Conservation (phyloP, 2,329 filamentous ascomycete species). For the Fusarium sarcochroum region DNA sequence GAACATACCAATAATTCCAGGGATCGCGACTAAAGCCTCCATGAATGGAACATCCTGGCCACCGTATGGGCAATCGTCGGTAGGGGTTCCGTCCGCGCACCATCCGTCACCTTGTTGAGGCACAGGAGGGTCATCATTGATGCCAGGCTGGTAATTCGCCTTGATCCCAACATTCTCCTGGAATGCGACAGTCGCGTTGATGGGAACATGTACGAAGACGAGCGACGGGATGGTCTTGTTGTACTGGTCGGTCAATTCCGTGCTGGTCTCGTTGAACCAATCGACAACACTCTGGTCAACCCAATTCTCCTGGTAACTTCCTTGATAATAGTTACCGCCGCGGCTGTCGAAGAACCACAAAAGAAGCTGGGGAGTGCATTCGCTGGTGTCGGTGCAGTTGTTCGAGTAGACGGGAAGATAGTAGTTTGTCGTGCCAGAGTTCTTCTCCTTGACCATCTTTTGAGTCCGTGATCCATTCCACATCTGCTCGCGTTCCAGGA, state of each 20-base stretch:
- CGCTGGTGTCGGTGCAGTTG: constrained; percentile 48
- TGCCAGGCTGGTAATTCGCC: constrained; percentile 57
- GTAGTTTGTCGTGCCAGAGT: constrained; percentile 63
- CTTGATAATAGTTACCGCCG: constrained; percentile 68
- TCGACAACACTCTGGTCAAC: constrained; percentile 60
- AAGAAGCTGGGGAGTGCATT: constrained; percentile 60
- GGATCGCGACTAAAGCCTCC: constrained; percentile 68
- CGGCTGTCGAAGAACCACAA: constrained; percentile 82
- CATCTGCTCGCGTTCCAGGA: constrained; percentile 59
- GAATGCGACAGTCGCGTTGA: constrained; percentile 58
- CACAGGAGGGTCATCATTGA: constrained; percentile 61
- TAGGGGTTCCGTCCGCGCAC: constrained; percentile 57
- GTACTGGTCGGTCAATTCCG: constrained; percentile 44
- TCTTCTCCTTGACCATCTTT: constrained; percentile 55
- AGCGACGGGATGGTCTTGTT: constrained; percentile 59
- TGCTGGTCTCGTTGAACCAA: constrained; percentile 59
- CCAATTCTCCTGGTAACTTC: constrained; percentile 56
- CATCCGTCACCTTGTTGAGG: constrained; percentile 61
- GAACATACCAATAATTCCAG: constrained; percentile 71
- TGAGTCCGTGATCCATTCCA: constrained; percentile 58
- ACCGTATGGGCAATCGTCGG: constrained; percentile 58
- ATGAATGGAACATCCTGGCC: constrained; percentile 73
- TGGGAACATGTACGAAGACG: constrained; percentile 65
- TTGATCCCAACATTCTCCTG: constrained; percentile 56
- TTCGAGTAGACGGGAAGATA: constrained; percentile 60